Percentiles rank a stretch among this genome's conserved stretches.
phyloP scores from a whole-genome alignment of 225 moss, liverwort and hornwort genomes.

The Physcomitrellopsis africana region DNA sequence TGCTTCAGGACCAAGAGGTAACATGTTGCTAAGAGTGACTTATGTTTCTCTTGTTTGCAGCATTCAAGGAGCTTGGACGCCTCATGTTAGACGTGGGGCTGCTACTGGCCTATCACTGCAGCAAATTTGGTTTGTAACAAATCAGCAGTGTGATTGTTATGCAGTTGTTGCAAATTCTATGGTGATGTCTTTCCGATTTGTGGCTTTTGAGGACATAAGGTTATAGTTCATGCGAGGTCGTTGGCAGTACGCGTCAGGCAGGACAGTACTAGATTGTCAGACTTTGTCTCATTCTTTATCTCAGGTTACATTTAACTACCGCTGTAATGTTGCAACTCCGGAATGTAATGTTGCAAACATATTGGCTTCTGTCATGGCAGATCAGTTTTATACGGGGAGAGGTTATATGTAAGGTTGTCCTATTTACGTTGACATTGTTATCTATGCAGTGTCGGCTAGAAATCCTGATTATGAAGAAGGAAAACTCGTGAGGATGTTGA shows the following conservation, averaged over 20 bases:
- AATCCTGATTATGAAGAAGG: slow-evolving; percentile 50
- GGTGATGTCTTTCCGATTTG: slow-evolving; percentile 17
- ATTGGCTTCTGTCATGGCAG: no score
- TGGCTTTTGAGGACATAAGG: slow-evolving; percentile 12
- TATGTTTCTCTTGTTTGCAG: slow-evolving; percentile 44
- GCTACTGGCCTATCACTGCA: slow-evolving; percentile 84
- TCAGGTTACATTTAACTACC: background rate
- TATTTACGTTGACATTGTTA: slow-evolving; percentile 10
- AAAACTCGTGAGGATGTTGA: slow-evolving; percentile 65
- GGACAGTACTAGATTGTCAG: slow-evolving; percentile 17
- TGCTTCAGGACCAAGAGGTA: slow-evolving; percentile 6
- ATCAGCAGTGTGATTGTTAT: slow-evolving; percentile 4
- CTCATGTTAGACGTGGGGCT: slow-evolving; percentile 85
- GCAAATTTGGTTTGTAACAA: slow-evolving; percentile 74
- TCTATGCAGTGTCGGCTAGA: slow-evolving; percentile 51
- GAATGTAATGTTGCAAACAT: no score
- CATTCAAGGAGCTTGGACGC: slow-evolving; percentile 84
- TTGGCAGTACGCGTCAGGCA: slow-evolving; percentile 9
- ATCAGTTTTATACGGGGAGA: background rate
- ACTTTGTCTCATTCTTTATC: slow-evolving; percentile 18
- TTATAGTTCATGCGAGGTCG: background rate
- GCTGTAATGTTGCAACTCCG: slow-evolving; percentile 4
- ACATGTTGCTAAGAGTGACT: slow-evolving; percentile 15
- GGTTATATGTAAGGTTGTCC: background rate
- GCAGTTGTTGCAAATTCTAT: slow-evolving; percentile 7